Percentiles rank a stretch among this genome's conserved stretches.
Conservation (phyloP, 2,329 filamentous ascomycete genomes). For the Alternaria arbusti region DNA sequence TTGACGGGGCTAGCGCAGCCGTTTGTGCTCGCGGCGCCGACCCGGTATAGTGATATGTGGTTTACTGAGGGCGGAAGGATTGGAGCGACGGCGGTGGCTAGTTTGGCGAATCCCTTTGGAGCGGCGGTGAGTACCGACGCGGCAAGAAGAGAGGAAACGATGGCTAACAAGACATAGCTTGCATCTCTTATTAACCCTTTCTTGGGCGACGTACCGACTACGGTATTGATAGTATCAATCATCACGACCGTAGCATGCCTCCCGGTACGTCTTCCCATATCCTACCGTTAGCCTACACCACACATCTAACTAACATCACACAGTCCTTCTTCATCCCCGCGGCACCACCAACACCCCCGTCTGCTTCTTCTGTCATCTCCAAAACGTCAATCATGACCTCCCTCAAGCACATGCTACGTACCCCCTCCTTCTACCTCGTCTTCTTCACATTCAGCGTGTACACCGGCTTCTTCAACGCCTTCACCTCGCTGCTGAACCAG, state of each 20-base stretch:
- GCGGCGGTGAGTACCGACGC: slow-evolving; percentile 67
- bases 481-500: slow-evolving; percentile 88
- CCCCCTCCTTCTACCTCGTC: slow-evolving; percentile 79
- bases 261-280: slow-evolving; percentile 50
- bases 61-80: slow-evolving; percentile 86
- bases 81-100: slow-evolving; percentile 83
- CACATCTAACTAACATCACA: neutral
- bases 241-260: slow-evolving; percentile 75
- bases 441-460: slow-evolving; percentile 82
- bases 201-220: slow-evolving; percentile 75
- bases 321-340: slow-evolving; percentile 78
- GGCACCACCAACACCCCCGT: slow-evolving; percentile 76
- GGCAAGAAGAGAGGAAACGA: neutral
- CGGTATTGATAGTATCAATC: slow-evolving; percentile 84
- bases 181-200: slow-evolving; percentile 86
- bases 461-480: slow-evolving; percentile 91
- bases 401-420: slow-evolving; percentile 57
- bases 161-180: slow-evolving; percentile 35
- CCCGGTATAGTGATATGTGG: slow-evolving; percentile 92
- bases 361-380: slow-evolving; percentile 66
- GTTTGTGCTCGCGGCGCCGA: slow-evolving; percentile 88
- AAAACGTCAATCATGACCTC: slow-evolving; percentile 61
- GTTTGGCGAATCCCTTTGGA: slow-evolving; percentile 87
- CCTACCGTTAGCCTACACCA: accelerated
- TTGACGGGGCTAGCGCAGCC: slow-evolving; percentile 88